Base-by-base conservation (phyloP, 345 rosid genomes). In the Physaria fendleri region DNA sequence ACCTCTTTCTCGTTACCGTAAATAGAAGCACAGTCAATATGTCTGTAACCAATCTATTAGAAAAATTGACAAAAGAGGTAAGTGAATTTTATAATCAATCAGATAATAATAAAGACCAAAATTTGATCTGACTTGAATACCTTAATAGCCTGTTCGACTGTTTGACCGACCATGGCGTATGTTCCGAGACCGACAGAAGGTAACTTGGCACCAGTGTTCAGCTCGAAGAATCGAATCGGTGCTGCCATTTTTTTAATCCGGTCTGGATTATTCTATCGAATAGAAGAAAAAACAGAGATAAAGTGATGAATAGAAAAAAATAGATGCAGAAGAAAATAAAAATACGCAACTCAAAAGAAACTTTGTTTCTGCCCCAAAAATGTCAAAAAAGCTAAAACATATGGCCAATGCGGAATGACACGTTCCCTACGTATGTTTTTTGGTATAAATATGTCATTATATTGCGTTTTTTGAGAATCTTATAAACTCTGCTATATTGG, bases 161-260 rank as follows among this genome's bases (percentile, higher is more conserved):
- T 15, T 42, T 11, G 5, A 0, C 55, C 9, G 27, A 14, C 67
- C 62, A 60, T 5, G 12, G 42, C 67, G 14, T 60, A 84, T 1
- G 95, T 87, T 39, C 95, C 95, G 13, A 84, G 76, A 7, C 87
- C 88, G 10, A 87, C 69, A 5, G 88, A 79, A 15, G 91, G 88
- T 56, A 84, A 80, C 57, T 72, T 78, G 20, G 86, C 83, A 58
- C 95, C 91, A 16, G 81, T 82, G 77, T 79, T 82, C 64, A 82
- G 64, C 73, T 77, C 59, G 48, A 85, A 88, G 65, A 38, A 76
- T 46, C 45, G 71, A 50, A 79, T 71, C 14, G 68, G 74, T n/a
- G 4, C 52, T 15, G 75, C 83, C 93, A 88, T 88, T 61, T 56
- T 21, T 59, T 25, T 1, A 7, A 20, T 2, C 14, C 1, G 0